phyloP scores from a whole-genome alignment of 148 eudicot species.

The Nyssa sinensis region DNA sequence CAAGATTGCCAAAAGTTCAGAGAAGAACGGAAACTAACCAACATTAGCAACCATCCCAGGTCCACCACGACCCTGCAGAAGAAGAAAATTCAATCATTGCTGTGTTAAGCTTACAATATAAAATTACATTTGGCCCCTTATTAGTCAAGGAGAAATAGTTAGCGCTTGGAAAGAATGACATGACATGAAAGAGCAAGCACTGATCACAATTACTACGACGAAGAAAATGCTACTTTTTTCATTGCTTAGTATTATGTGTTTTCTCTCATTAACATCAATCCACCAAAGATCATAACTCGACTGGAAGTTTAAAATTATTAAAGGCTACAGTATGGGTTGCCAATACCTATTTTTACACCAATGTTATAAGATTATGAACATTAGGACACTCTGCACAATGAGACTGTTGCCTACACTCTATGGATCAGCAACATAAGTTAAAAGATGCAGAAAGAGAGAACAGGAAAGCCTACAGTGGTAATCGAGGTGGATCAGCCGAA shows the following conservation, averaged over 20 bases:
- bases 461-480: too few relatives aligned
- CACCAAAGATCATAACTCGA: background rate
- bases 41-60: slow-evolving; percentile 73
- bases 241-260: background rate
- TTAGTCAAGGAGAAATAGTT: slow-evolving; percentile 4
- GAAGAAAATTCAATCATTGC: slow-evolving; percentile 17
- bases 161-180: background rate
- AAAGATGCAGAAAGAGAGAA: too few relatives aligned
- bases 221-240: background rate
- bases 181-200: background rate
- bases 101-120: slow-evolving; percentile 6
- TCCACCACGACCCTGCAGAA: slow-evolving; percentile 89
- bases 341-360: background rate
- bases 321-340: background rate
- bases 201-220: background rate
- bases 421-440: too few relatives aligned
- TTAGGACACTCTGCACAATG: slow-evolving; percentile 1
- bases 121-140: background rate
- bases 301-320: background rate
- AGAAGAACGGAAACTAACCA: slow-evolving; percentile 57
- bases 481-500: too few relatives aligned
- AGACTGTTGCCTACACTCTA: background rate
- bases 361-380: background rate
- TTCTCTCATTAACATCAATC: background rate
- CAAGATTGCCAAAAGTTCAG: background rate